Evolutionary conservation across 768 basidiomycete species (phyloP), one percentile per base, ranked within the genome.

Genomic region (Boletus rubroflammeus): DNA sequence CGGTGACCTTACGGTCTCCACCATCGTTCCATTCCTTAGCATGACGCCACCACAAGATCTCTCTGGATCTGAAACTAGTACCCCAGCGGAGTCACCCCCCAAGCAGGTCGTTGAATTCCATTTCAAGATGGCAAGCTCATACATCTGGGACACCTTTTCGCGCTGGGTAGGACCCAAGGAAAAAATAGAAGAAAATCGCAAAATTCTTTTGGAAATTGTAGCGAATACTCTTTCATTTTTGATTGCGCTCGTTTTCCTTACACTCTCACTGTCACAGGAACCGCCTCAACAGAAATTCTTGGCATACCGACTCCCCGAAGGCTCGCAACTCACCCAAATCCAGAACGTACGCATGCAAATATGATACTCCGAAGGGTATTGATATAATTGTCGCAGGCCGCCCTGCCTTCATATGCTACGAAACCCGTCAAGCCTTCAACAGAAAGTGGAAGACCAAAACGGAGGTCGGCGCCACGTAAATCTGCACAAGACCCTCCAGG

Each of bases 121-220:
- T 26, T 68, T 88, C 17, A 80, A 74, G 49, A 75, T 74, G 49
- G 75, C 79, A 1, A 75, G 79, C 8, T 65, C 73, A 17, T 64
- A 72, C 2, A 61, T 89, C 17, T 84, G 81, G 80, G 83, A 86
- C 51, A 76, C 78, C 0, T 67, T 90, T 38, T 70, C 72, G 31
- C 72, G 78, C 32, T 90, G 88, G 87, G 74, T 77, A 17, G 87
- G 86, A 14, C 75, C 79, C 19, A 73, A 78, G 54, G 76, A 80
- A 26, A 80, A 75, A 44, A 78, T 81, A 53, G 74, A 76, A 19
- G 72, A 77, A 55, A 84, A 81, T 65, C 74, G 67, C 38, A 69
- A 71, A 40, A 67, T 72, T 41, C 70, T 86, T 26, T 65, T 71
- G 28, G 67, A 73, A 34, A 69, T 83, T 55, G 86, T 88, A 62